Conservation (phyloP, 2,329 filamentous ascomycete genomes). For the Cephalotrichum gorgonifer region DNA sequence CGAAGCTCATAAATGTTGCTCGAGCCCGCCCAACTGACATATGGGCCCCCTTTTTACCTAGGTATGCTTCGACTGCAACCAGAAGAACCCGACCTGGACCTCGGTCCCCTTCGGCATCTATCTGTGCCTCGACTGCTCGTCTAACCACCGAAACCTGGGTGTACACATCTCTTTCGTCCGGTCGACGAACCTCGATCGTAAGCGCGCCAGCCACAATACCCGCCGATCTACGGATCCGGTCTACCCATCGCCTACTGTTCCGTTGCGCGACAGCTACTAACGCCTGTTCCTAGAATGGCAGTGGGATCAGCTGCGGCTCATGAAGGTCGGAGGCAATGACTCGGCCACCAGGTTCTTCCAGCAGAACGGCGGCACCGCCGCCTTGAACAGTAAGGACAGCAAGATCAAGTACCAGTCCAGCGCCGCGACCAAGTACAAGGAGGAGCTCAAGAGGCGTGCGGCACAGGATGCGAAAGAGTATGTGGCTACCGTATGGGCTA, state of each 20-base stretch:
- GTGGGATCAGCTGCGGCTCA: constrained; percentile 94
- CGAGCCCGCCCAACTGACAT: not conserved
- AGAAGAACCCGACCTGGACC: constrained; percentile 97
- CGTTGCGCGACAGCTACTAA: not conserved
- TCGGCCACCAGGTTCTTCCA: constrained; percentile 98
- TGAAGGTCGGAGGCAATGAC: constrained; percentile 98
- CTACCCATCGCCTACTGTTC: not conserved
- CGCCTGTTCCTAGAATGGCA: constrained; percentile 63
- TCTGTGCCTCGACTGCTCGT: constrained; percentile 93
- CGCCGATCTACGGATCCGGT: not conserved
- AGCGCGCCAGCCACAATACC: constrained; percentile 19
- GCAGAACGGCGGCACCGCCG: constrained; percentile 86
- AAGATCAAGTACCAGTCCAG: constrained; percentile 95
- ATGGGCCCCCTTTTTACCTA: constrained; percentile 28
- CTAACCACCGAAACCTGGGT: constrained; percentile 93
- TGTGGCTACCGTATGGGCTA: constrained; percentile 18
- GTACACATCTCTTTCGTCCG: constrained; percentile 99
- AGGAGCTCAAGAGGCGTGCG: constrained; percentile 81
- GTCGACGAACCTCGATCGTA: constrained; percentile 97
- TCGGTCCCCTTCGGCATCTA: constrained; percentile 97
- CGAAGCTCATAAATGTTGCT: not conserved
- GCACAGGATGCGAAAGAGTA: constrained; percentile 78
- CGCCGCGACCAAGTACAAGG: constrained; percentile 95
- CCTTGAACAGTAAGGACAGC: constrained; percentile 88
- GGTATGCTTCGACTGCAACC: constrained; percentile 97